These are phyloP conservation scores for Pittosporum tobira DNA, from an alignment of 129 eudicot species.

Conservation along the genomic window DNA sequence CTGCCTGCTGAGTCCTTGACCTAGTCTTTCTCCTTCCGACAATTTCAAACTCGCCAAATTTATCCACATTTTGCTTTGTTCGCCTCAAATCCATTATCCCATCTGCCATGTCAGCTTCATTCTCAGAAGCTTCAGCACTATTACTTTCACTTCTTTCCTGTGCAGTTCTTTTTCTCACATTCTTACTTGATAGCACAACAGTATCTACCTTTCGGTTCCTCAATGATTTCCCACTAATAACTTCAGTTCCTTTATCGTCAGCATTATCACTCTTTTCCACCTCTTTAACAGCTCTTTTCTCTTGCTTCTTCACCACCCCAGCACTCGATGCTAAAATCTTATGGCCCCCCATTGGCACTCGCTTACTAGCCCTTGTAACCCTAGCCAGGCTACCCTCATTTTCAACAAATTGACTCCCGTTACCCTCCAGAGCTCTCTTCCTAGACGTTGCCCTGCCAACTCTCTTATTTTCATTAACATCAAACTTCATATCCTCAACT, in stretches of 20 bases:
- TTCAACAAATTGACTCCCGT: slow-evolving; percentile 16
- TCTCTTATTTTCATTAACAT: slow-evolving; percentile 11
- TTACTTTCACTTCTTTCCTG: slow-evolving; percentile 13
- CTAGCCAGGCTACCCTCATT: slow-evolving; percentile 22
- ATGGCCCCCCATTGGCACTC: slow-evolving; percentile 15
- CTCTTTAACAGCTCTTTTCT: slow-evolving; percentile 13
- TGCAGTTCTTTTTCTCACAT: slow-evolving; percentile 2
- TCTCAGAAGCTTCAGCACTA: not conserved
- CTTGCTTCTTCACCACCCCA: slow-evolving; percentile 23
- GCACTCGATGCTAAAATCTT: slow-evolving; percentile 8
- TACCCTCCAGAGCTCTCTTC: slow-evolving; percentile 14
- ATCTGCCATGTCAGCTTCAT: not conserved
- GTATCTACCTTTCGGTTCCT: slow-evolving; percentile 18
- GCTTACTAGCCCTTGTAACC: slow-evolving; percentile 33
- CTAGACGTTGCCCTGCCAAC: not conserved
- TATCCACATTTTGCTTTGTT: not conserved
- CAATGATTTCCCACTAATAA: slow-evolving; percentile 11
- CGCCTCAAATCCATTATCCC: slow-evolving; percentile 5
- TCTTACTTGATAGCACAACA: slow-evolving; percentile 1
- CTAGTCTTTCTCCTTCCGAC: no score
- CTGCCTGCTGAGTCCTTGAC: no score
- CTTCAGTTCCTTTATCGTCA: slow-evolving; percentile 17
- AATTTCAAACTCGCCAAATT: not conserved
- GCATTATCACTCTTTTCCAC: slow-evolving; percentile 8
- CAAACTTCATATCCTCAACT: slow-evolving; percentile 25